Percentiles rank a stretch among this genome's conserved stretches.
phyloP scores from a whole-genome alignment of 2,329 filamentous ascomycete species.

The Sporothrix curviconia region DNA sequence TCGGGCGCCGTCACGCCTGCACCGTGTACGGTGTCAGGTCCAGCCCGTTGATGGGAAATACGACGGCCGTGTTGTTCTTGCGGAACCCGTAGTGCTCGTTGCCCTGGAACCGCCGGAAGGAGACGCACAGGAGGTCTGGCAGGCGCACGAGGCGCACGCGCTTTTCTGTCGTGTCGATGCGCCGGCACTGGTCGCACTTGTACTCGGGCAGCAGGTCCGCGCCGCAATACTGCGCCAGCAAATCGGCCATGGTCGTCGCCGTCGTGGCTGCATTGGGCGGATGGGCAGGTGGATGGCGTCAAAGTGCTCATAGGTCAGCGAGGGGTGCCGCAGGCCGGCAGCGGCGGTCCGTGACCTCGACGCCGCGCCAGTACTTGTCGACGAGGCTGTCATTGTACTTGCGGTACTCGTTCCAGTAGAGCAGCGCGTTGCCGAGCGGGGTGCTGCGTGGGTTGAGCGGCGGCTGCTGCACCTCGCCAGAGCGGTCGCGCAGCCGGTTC shows the following conservation, averaged over 20 bases:
- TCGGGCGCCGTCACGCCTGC: conserved; percentile 12
- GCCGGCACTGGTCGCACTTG: conserved; percentile 69
- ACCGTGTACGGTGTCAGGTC: conserved; percentile 42
- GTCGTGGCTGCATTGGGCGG: conserved; percentile 18
- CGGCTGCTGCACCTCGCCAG: conserved; percentile 20
- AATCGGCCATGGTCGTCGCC: conserved; percentile 46
- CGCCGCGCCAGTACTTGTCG: conserved; percentile 70
- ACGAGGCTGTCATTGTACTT: conserved; percentile 68
- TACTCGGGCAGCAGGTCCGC: conserved; percentile 63
- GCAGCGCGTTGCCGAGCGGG: conserved; percentile 51
- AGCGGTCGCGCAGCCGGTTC: conserved; percentile 50
- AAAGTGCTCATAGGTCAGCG: conserved; percentile 37
- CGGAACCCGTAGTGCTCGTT: conserved; percentile 29
- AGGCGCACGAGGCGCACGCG: conserved; percentile 69
- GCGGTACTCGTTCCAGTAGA: conserved; percentile 68
- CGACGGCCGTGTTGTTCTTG: conserved; percentile 66
- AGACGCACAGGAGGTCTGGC: conserved; percentile 71
- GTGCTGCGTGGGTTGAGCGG: conserved; percentile 24
- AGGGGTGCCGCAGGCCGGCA: conserved; percentile 54
- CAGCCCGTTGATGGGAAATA: conserved; percentile 69
- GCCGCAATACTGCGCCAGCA: conserved; percentile 62
- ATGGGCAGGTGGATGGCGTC: conserved; percentile 50
- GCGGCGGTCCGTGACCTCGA: conserved; percentile 65
- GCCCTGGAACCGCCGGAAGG: conserved; percentile 57
- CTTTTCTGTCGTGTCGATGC: conserved; percentile 60